Percentiles rank a stretch among this genome's conserved stretches.
phyloP scores from a whole-genome alignment of 2,329 filamentous ascomycete species.

The Penicillium rolfsii region DNA sequence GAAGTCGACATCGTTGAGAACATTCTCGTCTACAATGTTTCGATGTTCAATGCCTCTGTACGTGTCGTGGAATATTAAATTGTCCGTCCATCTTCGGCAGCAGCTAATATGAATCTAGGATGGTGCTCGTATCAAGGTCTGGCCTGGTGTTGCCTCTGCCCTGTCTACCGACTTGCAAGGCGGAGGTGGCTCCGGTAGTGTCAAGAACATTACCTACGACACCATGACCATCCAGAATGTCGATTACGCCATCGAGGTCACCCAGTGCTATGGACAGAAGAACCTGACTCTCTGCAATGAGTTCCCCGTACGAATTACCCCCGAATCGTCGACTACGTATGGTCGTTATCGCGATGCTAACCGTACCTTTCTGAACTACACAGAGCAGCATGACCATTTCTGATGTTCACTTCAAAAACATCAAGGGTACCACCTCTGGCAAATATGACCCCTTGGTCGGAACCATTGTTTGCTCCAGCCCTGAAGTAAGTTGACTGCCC shows the following conservation, averaged over 20 bases:
- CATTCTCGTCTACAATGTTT: constrained; percentile 65
- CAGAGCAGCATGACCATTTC: constrained; percentile 56
- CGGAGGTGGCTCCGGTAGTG: constrained; percentile 65
- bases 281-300: constrained; percentile 65
- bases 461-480: constrained; percentile 54
- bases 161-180: constrained; percentile 65
- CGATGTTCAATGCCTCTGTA: constrained; percentile 59
- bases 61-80: constrained; percentile 7
- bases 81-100: constrained; percentile 36
- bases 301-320: constrained; percentile 51
- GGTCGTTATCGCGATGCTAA: not conserved
- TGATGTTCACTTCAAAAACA: constrained; percentile 60
- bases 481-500: constrained; percentile 45
- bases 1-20: constrained; percentile 70
- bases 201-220: constrained; percentile 70
- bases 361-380: not conserved
- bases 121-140: constrained; percentile 74
- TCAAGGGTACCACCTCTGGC: constrained; percentile 57
- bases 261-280: constrained; percentile 68
- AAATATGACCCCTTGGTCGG: constrained; percentile 51
- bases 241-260: constrained; percentile 66
- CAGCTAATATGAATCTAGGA: constrained; percentile 52
- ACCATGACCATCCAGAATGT: constrained; percentile 64
- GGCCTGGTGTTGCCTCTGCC: constrained; percentile 62
- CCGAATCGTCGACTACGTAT: too few species aligned